Evolutionary conservation across 2,329 filamentous ascomycete species (phyloP).

Genomic region (Penicillium fuscoglaucum): DNA sequence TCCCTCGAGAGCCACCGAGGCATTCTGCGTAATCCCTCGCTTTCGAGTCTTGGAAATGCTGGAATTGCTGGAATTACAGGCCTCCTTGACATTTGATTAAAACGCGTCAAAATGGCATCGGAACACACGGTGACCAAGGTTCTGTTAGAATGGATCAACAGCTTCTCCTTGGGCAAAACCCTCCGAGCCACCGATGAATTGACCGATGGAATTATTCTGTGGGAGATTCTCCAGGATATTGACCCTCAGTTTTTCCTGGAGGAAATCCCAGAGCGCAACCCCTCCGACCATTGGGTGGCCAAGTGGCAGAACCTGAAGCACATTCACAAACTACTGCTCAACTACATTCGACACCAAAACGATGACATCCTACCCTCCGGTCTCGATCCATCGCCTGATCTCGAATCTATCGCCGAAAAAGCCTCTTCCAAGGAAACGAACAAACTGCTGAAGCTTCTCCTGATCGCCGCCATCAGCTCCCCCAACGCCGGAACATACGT

Average conservation of each 20-base stretch:
- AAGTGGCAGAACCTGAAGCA: constrained; percentile 53
- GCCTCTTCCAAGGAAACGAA: constrained; percentile 46
- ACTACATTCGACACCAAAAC: constrained; percentile 48
- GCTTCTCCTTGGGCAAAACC: constrained; percentile 45
- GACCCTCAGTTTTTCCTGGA: constrained; percentile 51
- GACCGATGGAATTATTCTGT: constrained; percentile 48
- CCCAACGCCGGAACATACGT: constrained; percentile 59
- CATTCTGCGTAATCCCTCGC: neutral
- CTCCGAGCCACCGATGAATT: constrained; percentile 45
- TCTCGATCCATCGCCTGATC: constrained; percentile 45
- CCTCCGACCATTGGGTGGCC: constrained; percentile 48
- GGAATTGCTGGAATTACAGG: constrained; percentile 11
- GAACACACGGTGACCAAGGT: constrained; percentile 49
- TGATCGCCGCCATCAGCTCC: constrained; percentile 63
- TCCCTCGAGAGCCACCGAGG: constrained; percentile 7
- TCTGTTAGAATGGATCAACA: constrained; percentile 51
- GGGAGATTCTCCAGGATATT: constrained; percentile 52
- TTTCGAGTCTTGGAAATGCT: constrained; percentile 19
- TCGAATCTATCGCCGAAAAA: constrained; percentile 49
- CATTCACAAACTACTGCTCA: constrained; percentile 48
- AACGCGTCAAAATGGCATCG: constrained; percentile 41
- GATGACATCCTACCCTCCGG: constrained; percentile 45
- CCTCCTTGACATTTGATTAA: constrained; percentile 6
- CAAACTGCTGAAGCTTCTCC: constrained; percentile 63
- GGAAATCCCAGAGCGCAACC: constrained; percentile 47